These are phyloP conservation scores for Posidonia australis DNA, from an alignment of 106 monocot genomes.

Conservation along the genomic window DNA sequence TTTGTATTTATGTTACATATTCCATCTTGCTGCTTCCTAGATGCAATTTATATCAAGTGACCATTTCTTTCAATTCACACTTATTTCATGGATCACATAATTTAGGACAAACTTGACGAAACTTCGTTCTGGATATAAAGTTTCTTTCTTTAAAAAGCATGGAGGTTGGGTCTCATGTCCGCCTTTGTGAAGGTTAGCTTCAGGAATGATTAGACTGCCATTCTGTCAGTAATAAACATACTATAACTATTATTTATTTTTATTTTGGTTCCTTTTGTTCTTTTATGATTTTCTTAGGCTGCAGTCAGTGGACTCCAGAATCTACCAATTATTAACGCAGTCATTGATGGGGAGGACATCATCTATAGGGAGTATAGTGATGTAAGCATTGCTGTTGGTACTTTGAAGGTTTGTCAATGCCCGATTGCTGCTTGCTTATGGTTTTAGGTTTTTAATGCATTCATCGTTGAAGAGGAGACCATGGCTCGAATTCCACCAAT, in stretches of 20 bases:
- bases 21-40: background rate
- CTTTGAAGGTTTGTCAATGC: conserved; percentile 48
- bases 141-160: conserved; percentile 75
- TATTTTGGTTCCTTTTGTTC: conserved; percentile 1
- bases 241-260: background rate
- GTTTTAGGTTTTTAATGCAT: too few species aligned
- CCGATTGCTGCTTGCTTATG: background rate
- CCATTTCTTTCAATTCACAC: too few species aligned
- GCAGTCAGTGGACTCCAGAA: conserved; percentile 88
- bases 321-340: conserved; percentile 82
- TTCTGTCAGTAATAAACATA: background rate
- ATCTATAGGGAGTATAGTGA: conserved; percentile 85
- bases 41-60: background rate
- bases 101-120: conserved; percentile 96
- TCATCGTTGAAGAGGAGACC: too few species aligned
- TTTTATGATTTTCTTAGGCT: conserved; percentile 36
- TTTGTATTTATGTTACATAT: background rate
- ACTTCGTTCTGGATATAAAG: conserved; percentile 90
- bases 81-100: background rate
- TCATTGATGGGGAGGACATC: conserved; percentile 93
- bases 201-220: background rate
- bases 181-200: conserved; percentile 77
- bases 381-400: conserved; percentile 88
- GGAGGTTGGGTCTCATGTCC: conserved; percentile 86
- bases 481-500: too few species aligned